A percentile compares a stretch with the other conserved stretches of the same genome.
Evolutionary conservation across 352 stramenopile species (phyloP).

Genomic region (Albugo laibachii): DNA sequence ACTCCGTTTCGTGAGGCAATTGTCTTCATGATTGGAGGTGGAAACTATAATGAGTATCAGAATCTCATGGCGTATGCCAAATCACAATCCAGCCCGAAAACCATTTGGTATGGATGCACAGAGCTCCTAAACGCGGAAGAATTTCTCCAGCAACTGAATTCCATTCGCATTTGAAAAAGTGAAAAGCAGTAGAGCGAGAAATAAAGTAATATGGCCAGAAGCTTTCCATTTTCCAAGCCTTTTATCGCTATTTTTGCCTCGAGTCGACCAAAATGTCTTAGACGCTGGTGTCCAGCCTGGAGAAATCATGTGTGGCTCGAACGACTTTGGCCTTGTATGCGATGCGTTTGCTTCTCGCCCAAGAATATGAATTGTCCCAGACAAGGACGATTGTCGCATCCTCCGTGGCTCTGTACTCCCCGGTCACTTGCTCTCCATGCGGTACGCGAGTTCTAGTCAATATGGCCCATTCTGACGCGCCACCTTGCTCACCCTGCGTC

Average conservation of each 20-base stretch:
- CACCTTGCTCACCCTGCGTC: constrained; percentile 35
- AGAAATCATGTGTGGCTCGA: constrained; percentile 58
- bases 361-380: constrained; percentile 58
- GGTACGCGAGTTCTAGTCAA: constrained; percentile 19
- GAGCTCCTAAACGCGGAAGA: constrained; percentile 75
- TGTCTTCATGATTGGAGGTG: constrained; percentile 77
- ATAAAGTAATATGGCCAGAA: too few species aligned
- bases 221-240: too few species aligned
- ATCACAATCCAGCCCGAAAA: constrained; percentile 26
- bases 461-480: constrained; percentile 36
- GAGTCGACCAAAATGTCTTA: constrained; percentile 24
- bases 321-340: constrained; percentile 66
- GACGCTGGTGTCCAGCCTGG: constrained; percentile 45
- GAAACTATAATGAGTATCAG: constrained; percentile 79
- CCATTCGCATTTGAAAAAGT: constrained; percentile 20
- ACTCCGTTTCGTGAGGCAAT: constrained; percentile 65
- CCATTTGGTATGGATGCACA: constrained; percentile 78
- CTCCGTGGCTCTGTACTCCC: constrained; percentile 37
- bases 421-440: constrained; percentile 16
- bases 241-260: too few species aligned
- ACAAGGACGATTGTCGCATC: constrained; percentile 47
- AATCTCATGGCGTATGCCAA: constrained; percentile 72
- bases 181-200: too few species aligned
- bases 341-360: constrained; percentile 38
- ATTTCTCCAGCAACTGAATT: constrained; percentile 75